These are phyloP conservation scores for Ascochyta koolunga DNA, from an alignment of 2,329 filamentous ascomycete genomes.

Conservation along the genomic window DNA sequence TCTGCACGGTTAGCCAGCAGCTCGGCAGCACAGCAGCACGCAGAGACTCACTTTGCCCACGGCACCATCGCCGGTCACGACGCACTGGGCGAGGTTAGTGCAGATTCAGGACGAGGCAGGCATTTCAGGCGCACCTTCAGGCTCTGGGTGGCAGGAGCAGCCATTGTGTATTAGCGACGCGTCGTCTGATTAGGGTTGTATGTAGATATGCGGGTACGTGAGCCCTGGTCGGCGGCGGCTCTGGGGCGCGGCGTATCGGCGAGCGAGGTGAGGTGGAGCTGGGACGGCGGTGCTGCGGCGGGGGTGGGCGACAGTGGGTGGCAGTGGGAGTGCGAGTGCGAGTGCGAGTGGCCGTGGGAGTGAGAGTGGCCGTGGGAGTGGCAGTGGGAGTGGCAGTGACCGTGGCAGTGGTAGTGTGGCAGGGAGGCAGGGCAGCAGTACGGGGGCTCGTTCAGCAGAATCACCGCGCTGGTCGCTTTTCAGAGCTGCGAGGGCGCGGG, in stretches of 20 bases:
- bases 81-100: slow-evolving; percentile 45
- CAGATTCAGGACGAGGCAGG: not conserved
- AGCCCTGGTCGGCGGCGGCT: slow-evolving; percentile 30
- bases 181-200: slow-evolving; percentile 33
- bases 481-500: slow-evolving; percentile 25
- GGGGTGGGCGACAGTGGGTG: slow-evolving; percentile 15
- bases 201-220: slow-evolving; percentile 21
- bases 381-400: too few species aligned
- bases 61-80: slow-evolving; percentile 98
- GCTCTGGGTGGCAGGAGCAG: slow-evolving; percentile 87
- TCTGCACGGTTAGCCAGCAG: slow-evolving; percentile 62
- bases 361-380: too few species aligned
- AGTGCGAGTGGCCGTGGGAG: too few species aligned
- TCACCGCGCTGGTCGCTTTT: slow-evolving; percentile 11
- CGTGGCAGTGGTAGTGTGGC: not conserved
- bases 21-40: slow-evolving; percentile 21
- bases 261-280: slow-evolving; percentile 7
- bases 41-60: slow-evolving; percentile 83
- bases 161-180: slow-evolving; percentile 56
- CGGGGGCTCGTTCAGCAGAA: not conserved
- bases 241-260: slow-evolving; percentile 27
- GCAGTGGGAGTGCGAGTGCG: too few species aligned
- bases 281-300: slow-evolving; percentile 1
- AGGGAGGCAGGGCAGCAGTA: not conserved
- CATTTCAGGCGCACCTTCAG: slow-evolving; percentile 70